Evolutionary conservation across 2,329 filamentous ascomycete species (phyloP).

Genomic region (Emericellopsis atlantica): DNA sequence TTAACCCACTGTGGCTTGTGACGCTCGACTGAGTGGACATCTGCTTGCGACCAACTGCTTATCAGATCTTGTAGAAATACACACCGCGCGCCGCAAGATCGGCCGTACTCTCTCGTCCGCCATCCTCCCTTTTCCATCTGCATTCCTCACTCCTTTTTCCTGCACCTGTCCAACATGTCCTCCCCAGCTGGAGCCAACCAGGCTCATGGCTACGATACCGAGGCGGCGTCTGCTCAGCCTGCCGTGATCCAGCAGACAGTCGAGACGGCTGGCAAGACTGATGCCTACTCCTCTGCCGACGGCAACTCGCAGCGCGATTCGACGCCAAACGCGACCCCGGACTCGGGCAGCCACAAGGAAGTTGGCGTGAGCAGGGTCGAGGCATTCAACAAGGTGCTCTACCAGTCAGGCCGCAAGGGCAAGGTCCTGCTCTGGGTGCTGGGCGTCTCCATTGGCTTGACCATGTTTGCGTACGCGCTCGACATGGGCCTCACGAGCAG

Average conservation of each 20-base stretch:
- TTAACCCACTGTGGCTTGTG: too few species aligned
- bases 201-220: not conserved
- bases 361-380: slow-evolving; percentile 21
- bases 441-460: slow-evolving; percentile 19
- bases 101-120: too few species aligned
- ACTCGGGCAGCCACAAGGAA: slow-evolving; percentile 1
- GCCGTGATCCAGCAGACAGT: not conserved
- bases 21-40: too few species aligned
- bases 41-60: too few species aligned
- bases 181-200: too few species aligned
- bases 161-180: too few species aligned
- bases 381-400: slow-evolving; percentile 25
- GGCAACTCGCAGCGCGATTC: not conserved
- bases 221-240: not conserved
- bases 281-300: not conserved
- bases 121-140: too few species aligned
- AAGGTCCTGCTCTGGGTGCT: slow-evolving; percentile 21
- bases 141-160: too few species aligned
- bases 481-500: slow-evolving; percentile 20
- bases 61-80: too few species aligned
- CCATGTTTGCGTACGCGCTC: slow-evolving; percentile 24
- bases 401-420: slow-evolving; percentile 20
- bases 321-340: not conserved
- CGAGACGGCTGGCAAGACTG: not conserved
- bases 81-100: too few species aligned